Evolutionary conservation across 1,284 basidiomycete species (phyloP).

Genomic region (Cerrena zonata): DNA sequence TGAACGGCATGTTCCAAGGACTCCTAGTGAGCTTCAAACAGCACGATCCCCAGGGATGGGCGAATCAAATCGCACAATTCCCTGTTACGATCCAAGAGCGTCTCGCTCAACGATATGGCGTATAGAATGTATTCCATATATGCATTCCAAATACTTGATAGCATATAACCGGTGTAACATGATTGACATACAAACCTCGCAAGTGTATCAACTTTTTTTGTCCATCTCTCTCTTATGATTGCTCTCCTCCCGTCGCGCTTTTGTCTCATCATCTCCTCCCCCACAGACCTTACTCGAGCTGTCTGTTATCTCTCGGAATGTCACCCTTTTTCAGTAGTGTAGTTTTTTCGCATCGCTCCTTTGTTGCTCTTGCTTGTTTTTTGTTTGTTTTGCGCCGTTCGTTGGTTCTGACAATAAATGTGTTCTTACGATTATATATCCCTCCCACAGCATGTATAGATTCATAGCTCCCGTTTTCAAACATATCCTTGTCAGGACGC

Average conservation of each 20-base stretch:
- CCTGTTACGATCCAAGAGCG: conserved; percentile 76
- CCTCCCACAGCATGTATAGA: too few relatives aligned
- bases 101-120: conserved; percentile 69
- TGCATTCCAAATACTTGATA: neutral
- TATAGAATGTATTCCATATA: conserved; percentile 33
- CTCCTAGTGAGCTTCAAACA: conserved; percentile 81
- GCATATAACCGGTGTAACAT: neutral
- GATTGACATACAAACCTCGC: neutral
- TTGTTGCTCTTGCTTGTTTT: neutral
- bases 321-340: neutral
- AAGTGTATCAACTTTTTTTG: neutral
- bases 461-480: too few relatives aligned
- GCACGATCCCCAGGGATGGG: conserved; percentile 76
- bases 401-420: neutral
- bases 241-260: neutral
- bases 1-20: conserved; percentile 86
- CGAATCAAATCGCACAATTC: conserved; percentile 68
- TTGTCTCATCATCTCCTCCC: neutral
- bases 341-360: neutral
- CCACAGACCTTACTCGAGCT: too few relatives aligned
- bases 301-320: neutral
- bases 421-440: neutral
- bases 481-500: too few relatives aligned
- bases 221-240: neutral
- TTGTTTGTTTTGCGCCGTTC: neutral